A percentile compares a stretch with the other conserved stretches of the same genome.
Evolutionary conservation across 2,329 filamentous ascomycete genomes (phyloP).

Genomic region (Xylariaceae sp.): DNA sequence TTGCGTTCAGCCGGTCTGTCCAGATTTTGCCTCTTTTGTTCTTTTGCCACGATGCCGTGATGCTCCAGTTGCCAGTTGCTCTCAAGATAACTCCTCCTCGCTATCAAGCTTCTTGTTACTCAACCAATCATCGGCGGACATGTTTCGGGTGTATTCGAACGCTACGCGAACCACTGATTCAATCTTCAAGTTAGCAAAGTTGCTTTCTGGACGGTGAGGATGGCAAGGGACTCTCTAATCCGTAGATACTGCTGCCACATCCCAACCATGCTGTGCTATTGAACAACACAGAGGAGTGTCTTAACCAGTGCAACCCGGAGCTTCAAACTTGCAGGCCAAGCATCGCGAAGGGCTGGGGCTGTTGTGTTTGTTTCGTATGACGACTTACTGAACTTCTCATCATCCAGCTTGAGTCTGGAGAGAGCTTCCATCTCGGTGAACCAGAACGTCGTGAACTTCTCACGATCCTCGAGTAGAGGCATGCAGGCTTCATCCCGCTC

Average conservation of each 20-base stretch:
- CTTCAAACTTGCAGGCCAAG: not conserved
- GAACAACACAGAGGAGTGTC: not conserved
- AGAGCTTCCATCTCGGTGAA: slow-evolving; percentile 27
- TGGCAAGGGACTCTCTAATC: not conserved
- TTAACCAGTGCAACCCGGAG: not conserved
- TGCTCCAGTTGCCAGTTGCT: not conserved
- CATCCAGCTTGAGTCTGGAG: slow-evolving; percentile 27
- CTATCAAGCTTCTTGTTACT: slow-evolving; percentile 21
- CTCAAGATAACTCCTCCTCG: slow-evolving; percentile 10
- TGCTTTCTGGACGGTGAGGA: not conserved
- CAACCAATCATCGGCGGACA: slow-evolving; percentile 27
- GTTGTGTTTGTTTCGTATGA: not conserved
- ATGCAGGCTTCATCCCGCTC: slow-evolving; percentile 27
- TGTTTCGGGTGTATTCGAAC: slow-evolving; percentile 27
- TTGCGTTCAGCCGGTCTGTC: slow-evolving; percentile 15
- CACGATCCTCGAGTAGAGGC: slow-evolving; percentile 26
- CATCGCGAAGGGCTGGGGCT: not conserved
- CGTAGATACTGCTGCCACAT: not conserved
- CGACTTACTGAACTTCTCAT: slow-evolving; percentile 31
- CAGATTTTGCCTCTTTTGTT: slow-evolving; percentile 5
- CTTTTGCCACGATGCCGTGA: slow-evolving; percentile 4
- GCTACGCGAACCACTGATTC: slow-evolving; percentile 27
- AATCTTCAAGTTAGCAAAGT: slow-evolving; percentile 15
- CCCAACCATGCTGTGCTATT: slow-evolving; percentile 5
- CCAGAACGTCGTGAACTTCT: slow-evolving; percentile 31